Evolutionary conservation across 1,284 basidiomycete genomes (phyloP), one percentile per base, ranked within the genome.

Genomic region (Pyrrhoderma noxium): DNA sequence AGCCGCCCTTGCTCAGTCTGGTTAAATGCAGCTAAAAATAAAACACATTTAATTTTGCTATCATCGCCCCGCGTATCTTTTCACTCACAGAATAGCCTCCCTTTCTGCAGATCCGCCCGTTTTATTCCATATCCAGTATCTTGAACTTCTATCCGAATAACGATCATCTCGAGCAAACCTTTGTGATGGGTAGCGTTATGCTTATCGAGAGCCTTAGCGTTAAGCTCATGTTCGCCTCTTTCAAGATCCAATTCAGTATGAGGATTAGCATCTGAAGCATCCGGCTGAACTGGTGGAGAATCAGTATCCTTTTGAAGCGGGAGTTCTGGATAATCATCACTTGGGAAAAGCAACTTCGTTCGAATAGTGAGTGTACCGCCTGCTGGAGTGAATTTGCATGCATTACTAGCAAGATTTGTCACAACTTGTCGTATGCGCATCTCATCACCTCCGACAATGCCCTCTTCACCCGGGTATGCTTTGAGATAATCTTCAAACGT

Each of bases 91-190:
- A 89, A 89, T n/a, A 89, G 66, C 59, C 84, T 82, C 57, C 77
- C 78, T 58, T 85, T 78, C 0, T 76, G 71, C 65, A 93, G 81
- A 64, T 93, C 91, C 58, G 73, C 71, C 43, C 74, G 70, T 55
- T 75, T 74, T 57, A 93, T 85, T 1, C 88, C 91, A 56, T 72
- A 80, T 21, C 91, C 90, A 0, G 89, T 92, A 65, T 92, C 90
- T 8, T 75, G 74, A 2, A 93, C 77, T 64, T 92, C 89, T 40
- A 93, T 85, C 52, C 89, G 72, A 9, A 92, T 83, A 34, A 91
- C 76, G 53, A 86, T 82, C 61, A 70, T 69, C 55, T 85, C 82
- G 52, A 73, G 49, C 1, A 70, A 64, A 1, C 60, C 57, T 52
- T 67, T 69, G 49, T 53, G 61, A 54, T 70, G 65, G 43, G 67